These are phyloP conservation scores for Gaultheria prostrata DNA, from an alignment of 148 eudicot species.

Conservation along the genomic window DNA sequence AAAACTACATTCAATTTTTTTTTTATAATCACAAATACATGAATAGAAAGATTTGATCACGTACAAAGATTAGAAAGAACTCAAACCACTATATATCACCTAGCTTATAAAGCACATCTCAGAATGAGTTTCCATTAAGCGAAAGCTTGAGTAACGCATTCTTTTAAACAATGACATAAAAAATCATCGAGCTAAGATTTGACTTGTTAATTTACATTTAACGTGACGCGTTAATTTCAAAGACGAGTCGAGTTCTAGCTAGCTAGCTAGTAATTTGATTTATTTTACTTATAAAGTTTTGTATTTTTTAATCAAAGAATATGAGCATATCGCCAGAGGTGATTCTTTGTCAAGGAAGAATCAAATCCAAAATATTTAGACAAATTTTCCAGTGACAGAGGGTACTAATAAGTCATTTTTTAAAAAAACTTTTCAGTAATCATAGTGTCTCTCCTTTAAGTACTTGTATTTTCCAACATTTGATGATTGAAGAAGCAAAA, in stretches of 20 bases:
- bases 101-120: no score
- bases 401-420: neutral
- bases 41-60: no score
- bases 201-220: neutral
- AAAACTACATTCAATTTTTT: no score
- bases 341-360: neutral
- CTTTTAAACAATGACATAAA: neutral
- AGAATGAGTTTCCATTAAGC: neutral
- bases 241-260: neutral
- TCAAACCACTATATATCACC: no score
- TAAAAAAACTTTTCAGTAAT: constrained; percentile 4
- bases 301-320: neutral
- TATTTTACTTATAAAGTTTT: neutral
- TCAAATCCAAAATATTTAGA: neutral
- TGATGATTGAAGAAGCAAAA: constrained; percentile 9
- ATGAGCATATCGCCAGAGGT: neutral
- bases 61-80: no score
- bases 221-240: neutral
- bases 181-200: neutral
- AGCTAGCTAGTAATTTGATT: neutral
- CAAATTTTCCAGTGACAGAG: neutral
- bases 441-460: constrained; percentile 20
- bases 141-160: neutral
- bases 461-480: neutral
- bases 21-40: no score